Conservation (phyloP, 1,284 basidiomycete species). For the Pseudozyma sp. region DNA sequence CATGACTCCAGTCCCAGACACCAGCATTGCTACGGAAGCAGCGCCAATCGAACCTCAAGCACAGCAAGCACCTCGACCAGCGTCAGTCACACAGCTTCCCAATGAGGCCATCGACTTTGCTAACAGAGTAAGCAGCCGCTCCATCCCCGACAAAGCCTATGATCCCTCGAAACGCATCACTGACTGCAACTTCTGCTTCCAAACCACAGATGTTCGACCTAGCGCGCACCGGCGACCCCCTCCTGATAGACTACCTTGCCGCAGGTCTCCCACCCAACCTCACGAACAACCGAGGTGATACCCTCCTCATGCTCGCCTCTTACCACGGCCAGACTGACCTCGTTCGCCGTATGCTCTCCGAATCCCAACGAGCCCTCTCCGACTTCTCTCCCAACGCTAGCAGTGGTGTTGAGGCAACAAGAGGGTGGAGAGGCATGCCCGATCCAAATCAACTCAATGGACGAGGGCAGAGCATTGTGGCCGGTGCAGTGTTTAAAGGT, state of each 20-base stretch:
- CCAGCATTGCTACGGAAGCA: neutral
- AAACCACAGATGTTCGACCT: conserved; percentile 77
- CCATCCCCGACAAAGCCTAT: neutral
- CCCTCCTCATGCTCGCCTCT: conserved; percentile 81
- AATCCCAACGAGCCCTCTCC: conserved; percentile 6
- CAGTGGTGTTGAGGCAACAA: too few species aligned
- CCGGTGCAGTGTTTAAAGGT: conserved; percentile 84
- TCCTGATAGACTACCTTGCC: conserved; percentile 73
- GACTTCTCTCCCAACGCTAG: neutral
- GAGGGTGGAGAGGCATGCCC: conserved; percentile 23
- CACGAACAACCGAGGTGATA: conserved; percentile 73
- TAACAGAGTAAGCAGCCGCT: conserved; percentile 24
- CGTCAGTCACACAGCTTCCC: conserved; percentile 30
- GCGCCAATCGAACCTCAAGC: neutral
- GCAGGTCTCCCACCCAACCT: conserved; percentile 82
- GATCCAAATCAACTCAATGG: conserved; percentile 75
- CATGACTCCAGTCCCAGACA: conserved; percentile 21
- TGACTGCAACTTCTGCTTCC: neutral
- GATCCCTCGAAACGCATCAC: too few species aligned
- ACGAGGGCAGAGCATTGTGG: conserved; percentile 80
- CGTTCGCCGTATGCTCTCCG: conserved; percentile 73
- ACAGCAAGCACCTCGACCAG: conserved; percentile 7
- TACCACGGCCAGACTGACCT: conserved; percentile 80
- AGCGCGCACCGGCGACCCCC: conserved; percentile 76
- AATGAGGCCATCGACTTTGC: conserved; percentile 42